These are phyloP conservation scores for Gardenia jasminoides DNA, from an alignment of 257 asterid species.

Conservation along the genomic window DNA sequence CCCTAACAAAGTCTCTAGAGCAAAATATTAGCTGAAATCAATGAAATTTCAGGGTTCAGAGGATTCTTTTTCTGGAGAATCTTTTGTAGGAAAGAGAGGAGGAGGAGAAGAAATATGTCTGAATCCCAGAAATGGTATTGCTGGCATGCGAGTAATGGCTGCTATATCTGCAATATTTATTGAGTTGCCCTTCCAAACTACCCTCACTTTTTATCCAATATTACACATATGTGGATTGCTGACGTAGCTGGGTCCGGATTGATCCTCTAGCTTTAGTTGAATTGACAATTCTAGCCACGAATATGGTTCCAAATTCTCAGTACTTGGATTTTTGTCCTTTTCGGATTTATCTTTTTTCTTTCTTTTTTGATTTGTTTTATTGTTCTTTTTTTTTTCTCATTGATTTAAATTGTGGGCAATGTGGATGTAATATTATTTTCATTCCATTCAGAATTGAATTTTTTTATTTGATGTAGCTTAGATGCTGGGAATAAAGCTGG, in stretches of 20 bases:
- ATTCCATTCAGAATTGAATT: not conserved
- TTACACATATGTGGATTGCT: slow-evolving; percentile 28
- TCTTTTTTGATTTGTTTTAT: not conserved
- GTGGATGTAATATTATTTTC: no score
- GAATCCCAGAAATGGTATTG: slow-evolving; percentile 5
- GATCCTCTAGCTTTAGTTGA: not conserved
- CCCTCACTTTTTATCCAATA: slow-evolving; percentile 27
- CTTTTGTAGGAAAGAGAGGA: not conserved
- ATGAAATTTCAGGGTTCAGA: not conserved
- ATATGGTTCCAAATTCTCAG: not conserved
- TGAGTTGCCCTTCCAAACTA: slow-evolving; percentile 10
- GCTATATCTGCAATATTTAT: slow-evolving; percentile 31
- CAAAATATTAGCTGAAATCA: not conserved
- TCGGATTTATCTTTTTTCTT: not conserved
- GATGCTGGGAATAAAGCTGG: no score
- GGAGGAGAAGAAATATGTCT: not conserved
- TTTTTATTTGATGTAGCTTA: no score
- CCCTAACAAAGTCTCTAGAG: not conserved
- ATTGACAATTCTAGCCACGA: slow-evolving; percentile 12
- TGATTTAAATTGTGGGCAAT: no score
- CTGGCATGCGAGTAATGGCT: not conserved
- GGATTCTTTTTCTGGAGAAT: not conserved
- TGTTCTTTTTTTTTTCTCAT: not conserved
- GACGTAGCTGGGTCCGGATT: slow-evolving; percentile 27
- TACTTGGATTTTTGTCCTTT: not conserved